These are phyloP conservation scores for Clathrus columnatus DNA, from an alignment of 768 basidiomycete species.

Conservation along the genomic window DNA sequence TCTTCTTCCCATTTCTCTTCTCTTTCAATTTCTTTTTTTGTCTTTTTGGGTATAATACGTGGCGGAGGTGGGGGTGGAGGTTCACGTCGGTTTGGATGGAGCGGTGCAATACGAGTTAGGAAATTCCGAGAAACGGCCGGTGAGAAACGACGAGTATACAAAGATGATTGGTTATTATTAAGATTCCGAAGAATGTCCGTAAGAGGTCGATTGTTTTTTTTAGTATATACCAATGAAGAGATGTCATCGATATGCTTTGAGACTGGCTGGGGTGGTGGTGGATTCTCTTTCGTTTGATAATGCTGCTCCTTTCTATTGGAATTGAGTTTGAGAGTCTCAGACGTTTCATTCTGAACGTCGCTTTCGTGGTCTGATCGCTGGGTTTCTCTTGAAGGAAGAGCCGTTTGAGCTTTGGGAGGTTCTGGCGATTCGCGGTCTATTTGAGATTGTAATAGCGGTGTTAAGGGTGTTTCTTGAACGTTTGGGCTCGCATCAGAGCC, in stretches of 20 bases:
- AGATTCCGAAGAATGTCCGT: constrained; percentile 4
- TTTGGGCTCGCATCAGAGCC: too few relatives aligned
- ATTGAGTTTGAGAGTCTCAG: background rate
- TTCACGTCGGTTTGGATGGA: constrained; percentile 64
- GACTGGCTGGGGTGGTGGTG: background rate
- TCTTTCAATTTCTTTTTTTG: constrained; percentile 65
- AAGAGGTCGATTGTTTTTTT: constrained; percentile 8
- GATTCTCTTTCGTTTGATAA: background rate
- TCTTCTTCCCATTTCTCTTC: constrained; percentile 81
- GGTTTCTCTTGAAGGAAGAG: too few relatives aligned
- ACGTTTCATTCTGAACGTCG: too few relatives aligned
- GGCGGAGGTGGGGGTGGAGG: constrained; percentile 69
- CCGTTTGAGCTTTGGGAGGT: too few relatives aligned
- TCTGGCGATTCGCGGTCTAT: background rate
- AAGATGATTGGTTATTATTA: constrained; percentile 19
- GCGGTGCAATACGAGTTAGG: constrained; percentile 62
- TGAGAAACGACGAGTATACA: constrained; percentile 41
- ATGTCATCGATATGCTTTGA: too few relatives aligned
- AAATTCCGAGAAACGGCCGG: constrained; percentile 50
- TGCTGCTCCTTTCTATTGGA: background rate
- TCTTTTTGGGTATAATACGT: constrained; percentile 60
- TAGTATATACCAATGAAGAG: too few relatives aligned
- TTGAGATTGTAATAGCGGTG: background rate
- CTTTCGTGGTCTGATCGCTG: too few relatives aligned
- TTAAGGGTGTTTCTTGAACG: too few relatives aligned